Evolutionary conservation across 2,329 filamentous ascomycete genomes (phyloP).

Genomic region (Claviceps sp.): DNA sequence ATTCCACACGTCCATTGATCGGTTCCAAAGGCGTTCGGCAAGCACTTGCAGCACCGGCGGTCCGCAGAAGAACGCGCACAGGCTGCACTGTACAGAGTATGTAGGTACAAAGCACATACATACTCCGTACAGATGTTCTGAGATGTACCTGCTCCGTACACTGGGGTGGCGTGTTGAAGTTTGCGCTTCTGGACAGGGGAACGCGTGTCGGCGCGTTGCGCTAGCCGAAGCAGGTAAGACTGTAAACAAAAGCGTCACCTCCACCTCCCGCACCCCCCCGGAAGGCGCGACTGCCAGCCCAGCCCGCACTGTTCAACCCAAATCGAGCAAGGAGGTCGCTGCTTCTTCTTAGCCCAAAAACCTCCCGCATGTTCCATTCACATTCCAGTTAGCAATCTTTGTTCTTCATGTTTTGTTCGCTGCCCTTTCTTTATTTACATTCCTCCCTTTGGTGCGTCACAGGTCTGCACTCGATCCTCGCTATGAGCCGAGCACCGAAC

Average conservation of each 20-base stretch:
- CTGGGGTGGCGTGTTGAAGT: constrained; percentile 1
- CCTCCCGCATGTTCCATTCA: constrained; percentile 5
- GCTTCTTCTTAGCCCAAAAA: constrained; percentile 3
- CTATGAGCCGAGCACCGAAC: constrained; percentile 2
- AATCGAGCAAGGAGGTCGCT: constrained; percentile 5
- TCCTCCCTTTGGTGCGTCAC: constrained; percentile 1
- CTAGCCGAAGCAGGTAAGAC: constrained; percentile 17
- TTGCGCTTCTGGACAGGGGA: constrained; percentile 12
- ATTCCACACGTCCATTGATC: too few relatives aligned
- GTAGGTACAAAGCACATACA: background rate
- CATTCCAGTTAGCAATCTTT: constrained; percentile 3
- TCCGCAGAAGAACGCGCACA: too few relatives aligned
- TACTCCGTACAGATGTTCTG: too few relatives aligned
- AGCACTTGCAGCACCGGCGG: too few relatives aligned
- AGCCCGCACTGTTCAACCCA: constrained; percentile 6
- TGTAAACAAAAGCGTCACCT: constrained; percentile 27
- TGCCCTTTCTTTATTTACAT: background rate
- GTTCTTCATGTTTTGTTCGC: constrained; percentile 2
- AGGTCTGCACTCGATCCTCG: constrained; percentile 1
- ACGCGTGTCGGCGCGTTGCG: constrained; percentile 21
- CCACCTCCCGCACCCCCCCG: constrained; percentile 7
- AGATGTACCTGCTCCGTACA: background rate
- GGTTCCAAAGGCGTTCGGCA: too few relatives aligned
- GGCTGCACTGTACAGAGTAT: background rate
- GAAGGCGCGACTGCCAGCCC: constrained; percentile 8